A percentile compares a stretch with the other conserved stretches of the same genome.
phyloP scores from a whole-genome alignment of 1,139 yeast genomes.

The Scheffersomyces stambukii region DNA sequence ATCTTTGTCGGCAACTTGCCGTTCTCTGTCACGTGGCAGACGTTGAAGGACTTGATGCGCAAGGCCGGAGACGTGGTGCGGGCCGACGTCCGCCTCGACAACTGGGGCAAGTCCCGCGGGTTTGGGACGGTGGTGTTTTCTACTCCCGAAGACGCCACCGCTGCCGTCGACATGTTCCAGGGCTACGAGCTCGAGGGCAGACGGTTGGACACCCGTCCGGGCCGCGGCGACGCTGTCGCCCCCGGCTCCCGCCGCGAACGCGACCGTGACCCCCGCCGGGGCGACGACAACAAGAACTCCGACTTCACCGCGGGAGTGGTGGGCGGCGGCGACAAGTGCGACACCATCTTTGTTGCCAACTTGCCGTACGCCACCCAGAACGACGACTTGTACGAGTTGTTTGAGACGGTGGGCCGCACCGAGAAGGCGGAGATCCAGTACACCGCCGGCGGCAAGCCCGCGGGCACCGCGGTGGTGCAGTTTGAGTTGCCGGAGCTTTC shows the following conservation, averaged over 20 bases:
- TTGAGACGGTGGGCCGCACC: conserved; percentile 81
- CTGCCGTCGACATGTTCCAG: conserved; percentile 59
- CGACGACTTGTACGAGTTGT: conserved; percentile 79
- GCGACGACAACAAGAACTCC: conserved; percentile 30
- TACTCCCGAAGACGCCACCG: conserved; percentile 55
- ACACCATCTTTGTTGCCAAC: conserved; percentile 67
- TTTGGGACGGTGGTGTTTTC: conserved; percentile 72
- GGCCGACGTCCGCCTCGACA: conserved; percentile 72
- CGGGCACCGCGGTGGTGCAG: conserved; percentile 82
- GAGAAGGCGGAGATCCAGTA: conserved; percentile 73
- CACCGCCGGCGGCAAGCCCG: conserved; percentile 59
- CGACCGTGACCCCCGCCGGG: conserved; percentile 3
- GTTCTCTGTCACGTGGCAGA: conserved; percentile 77
- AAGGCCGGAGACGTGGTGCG: conserved; percentile 71
- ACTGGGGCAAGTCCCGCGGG: conserved; percentile 78
- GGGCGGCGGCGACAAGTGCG: conserved; percentile 62
- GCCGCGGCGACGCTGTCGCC: conserved; percentile 20
- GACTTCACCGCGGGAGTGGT: conserved; percentile 62
- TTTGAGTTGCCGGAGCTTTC: conserved; percentile 70
- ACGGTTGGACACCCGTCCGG: conserved; percentile 65
- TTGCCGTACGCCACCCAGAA: conserved; percentile 86
- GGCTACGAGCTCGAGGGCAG: conserved; percentile 72
- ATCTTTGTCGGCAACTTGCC: conserved; percentile 83
- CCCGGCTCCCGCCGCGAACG: conserved; percentile 8
- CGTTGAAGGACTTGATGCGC: conserved; percentile 78